Percentiles rank a stretch among this genome's conserved stretches.
Conservation (phyloP, 1,139 yeast genomes). For the Yamadazyma sp. region DNA sequence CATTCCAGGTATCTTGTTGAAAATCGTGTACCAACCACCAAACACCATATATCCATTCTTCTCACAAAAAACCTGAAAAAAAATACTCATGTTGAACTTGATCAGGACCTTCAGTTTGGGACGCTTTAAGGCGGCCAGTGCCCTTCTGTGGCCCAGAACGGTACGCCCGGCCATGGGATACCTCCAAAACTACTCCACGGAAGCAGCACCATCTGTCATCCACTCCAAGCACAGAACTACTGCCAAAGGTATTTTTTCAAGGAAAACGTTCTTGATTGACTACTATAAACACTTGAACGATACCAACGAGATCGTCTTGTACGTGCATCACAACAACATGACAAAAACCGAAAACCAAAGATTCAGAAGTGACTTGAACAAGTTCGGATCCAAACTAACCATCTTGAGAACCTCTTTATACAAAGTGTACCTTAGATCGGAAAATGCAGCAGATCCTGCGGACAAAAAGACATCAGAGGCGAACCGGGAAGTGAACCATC, state of each 20-base stretch:
- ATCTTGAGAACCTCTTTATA: conserved; percentile 69
- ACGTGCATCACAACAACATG: conserved; percentile 82
- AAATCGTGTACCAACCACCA: background rate
- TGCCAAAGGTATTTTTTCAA: conserved; percentile 50
- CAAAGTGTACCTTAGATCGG: conserved; percentile 73
- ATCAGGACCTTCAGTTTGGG: background rate
- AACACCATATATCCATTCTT: background rate
- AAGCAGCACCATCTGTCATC: background rate
- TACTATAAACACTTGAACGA: conserved; percentile 72
- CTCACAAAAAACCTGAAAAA: background rate
- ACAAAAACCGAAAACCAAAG: conserved; percentile 64
- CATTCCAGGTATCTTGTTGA: too few species aligned
- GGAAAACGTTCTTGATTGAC: conserved; percentile 86
- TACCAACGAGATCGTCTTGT: conserved; percentile 64
- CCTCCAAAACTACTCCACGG: conserved; percentile 3
- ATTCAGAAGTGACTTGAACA: conserved; percentile 60
- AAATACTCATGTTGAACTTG: conserved; percentile 1
- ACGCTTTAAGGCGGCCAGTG: too few species aligned
- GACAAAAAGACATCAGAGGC: conserved; percentile 50
- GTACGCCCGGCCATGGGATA: background rate
- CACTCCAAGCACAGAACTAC: conserved; percentile 6
- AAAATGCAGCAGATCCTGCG: conserved; percentile 74
- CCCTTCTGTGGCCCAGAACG: background rate
- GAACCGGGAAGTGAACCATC: conserved; percentile 53
- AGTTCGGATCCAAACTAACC: conserved; percentile 65